phyloP scores from a whole-genome alignment of 192 early-diverging fungal genomes.

The Coemansia sp. region DNA sequence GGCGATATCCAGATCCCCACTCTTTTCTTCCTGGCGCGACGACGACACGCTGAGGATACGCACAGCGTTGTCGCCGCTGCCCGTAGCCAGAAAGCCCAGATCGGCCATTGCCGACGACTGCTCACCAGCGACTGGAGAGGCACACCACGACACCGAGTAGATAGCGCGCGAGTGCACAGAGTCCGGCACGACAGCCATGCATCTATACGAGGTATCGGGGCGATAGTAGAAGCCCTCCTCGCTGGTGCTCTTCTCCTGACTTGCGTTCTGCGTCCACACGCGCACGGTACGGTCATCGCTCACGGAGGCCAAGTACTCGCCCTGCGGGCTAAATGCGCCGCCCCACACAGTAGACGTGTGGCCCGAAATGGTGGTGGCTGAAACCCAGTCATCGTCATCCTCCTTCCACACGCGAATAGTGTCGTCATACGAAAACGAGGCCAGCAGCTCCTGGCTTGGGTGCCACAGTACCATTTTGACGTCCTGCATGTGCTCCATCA shows the following conservation, averaged over 20 bases:
- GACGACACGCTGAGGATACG: slow-evolving; percentile 59
- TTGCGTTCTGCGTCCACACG: slow-evolving; percentile 69
- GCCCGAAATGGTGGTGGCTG: slow-evolving; percentile 81
- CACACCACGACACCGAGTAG: slow-evolving; percentile 89
- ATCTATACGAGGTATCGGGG: slow-evolving; percentile 69
- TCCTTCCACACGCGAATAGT: slow-evolving; percentile 94
- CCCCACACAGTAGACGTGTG: slow-evolving; percentile 94
- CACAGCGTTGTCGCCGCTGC: slow-evolving; percentile 82
- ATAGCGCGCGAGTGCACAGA: slow-evolving; percentile 81
- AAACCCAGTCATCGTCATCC: slow-evolving; percentile 97
- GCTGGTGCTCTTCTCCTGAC: slow-evolving; percentile 32
- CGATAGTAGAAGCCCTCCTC: slow-evolving; percentile 58
- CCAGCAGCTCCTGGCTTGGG: slow-evolving; percentile 81
- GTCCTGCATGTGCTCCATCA: slow-evolving; percentile 96
- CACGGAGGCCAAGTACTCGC: slow-evolving; percentile 72
- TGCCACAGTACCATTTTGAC: slow-evolving; percentile 96
- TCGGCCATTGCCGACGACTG: slow-evolving; percentile 10
- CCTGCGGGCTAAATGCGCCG: slow-evolving; percentile 80
- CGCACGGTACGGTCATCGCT: slow-evolving; percentile 86
- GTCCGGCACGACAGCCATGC: slow-evolving; percentile 66
- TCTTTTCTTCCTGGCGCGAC: background rate
- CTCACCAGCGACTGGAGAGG: background rate
- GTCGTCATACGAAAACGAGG: slow-evolving; percentile 92
- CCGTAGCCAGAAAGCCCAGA: slow-evolving; percentile 75
- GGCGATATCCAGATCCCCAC: slow-evolving; percentile 10